Conservation (phyloP, 2,329 filamentous ascomycete species). For the Biscogniauxia mediterranea region DNA sequence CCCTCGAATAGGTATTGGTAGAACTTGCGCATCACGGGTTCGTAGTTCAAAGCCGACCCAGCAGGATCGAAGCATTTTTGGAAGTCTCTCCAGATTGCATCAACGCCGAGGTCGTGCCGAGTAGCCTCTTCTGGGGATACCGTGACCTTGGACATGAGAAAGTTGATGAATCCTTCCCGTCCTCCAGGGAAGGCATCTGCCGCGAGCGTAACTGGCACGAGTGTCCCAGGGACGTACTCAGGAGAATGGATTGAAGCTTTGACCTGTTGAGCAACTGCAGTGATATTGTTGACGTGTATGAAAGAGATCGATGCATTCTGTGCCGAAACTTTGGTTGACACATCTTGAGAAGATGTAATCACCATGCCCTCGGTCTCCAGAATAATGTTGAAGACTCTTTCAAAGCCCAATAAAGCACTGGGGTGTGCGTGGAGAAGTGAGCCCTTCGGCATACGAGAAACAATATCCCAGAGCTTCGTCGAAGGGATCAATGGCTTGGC, state of each 20-base stretch:
- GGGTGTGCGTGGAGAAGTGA: constrained; percentile 16
- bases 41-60: constrained; percentile 12
- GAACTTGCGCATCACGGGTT: constrained; percentile 15
- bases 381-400: constrained; percentile 10
- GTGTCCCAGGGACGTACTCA: constrained; percentile 11
- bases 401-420: constrained; percentile 11
- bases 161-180: constrained; percentile 10
- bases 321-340: constrained; percentile 4
- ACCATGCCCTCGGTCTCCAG: constrained; percentile 13
- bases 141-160: constrained; percentile 11
- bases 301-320: constrained; percentile 11
- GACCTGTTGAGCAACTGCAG: constrained; percentile 4
- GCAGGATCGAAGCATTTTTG: constrained; percentile 14
- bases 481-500: constrained; percentile 12
- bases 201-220: constrained; percentile 9
- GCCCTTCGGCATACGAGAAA: constrained; percentile 18
- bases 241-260: constrained; percentile 11
- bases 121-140: constrained; percentile 11
- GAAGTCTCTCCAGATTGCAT: constrained; percentile 18
- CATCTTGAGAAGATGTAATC: constrained; percentile 9
- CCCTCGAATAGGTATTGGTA: constrained; percentile 13
- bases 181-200: constrained; percentile 14
- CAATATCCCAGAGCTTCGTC: constrained; percentile 17
- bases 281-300: constrained; percentile 10
- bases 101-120: constrained; percentile 14